Conservation (phyloP, 2,329 filamentous ascomycete species). For the Colletotrichum paranaense region DNA sequence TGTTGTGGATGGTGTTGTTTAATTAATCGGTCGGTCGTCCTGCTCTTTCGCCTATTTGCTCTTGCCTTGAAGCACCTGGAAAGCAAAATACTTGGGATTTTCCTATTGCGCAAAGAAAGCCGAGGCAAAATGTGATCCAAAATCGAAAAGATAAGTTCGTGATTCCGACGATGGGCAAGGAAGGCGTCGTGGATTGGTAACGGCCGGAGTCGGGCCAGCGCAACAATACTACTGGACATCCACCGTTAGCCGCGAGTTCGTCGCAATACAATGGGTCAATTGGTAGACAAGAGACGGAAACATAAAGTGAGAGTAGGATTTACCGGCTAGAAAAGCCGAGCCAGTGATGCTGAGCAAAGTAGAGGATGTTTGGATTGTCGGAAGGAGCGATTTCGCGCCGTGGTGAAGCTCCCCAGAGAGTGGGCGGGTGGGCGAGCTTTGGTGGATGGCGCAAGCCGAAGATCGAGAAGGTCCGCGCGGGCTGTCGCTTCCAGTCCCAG, state of each 20-base stretch:
- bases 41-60: not conserved
- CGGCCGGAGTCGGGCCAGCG: conserved; percentile 7
- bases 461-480: conserved; percentile 1
- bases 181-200: conserved; percentile 7
- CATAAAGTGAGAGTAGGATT: not conserved
- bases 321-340: not conserved
- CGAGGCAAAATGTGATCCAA: not conserved
- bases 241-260: conserved; percentile 2
- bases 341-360: not conserved
- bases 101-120: not conserved
- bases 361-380: not conserved
- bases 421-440: not conserved
- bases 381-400: not conserved
- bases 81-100: not conserved
- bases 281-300: not conserved
- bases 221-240: not conserved
- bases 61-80: not conserved
- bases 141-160: not conserved
- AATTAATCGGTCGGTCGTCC: not conserved
- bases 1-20: not conserved
- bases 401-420: conserved; percentile 12
- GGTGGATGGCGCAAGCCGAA: conserved; percentile 12
- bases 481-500: conserved; percentile 3
- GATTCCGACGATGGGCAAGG: not conserved
- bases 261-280: not conserved